phyloP scores from a whole-genome alignment of 2,329 filamentous ascomycete species.

The Septoria petroselini region DNA sequence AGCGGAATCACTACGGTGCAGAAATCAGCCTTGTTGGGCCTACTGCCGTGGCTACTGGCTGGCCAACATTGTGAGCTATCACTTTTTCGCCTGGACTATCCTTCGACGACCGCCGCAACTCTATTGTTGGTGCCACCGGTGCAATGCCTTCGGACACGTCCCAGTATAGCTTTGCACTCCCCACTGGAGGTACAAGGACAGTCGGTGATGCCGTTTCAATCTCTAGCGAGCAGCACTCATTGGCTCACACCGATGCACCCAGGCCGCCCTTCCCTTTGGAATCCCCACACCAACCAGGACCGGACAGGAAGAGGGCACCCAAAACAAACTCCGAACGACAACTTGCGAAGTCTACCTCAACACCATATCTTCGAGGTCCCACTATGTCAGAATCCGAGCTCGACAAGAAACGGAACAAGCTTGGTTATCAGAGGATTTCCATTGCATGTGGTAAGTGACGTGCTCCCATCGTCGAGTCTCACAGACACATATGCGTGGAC shows the following conservation, averaged over 20 bases:
- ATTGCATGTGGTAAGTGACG: constrained; percentile 84
- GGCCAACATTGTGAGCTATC: constrained; percentile 4
- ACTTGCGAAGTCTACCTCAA: constrained; percentile 43
- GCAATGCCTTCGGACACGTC: constrained; percentile 21
- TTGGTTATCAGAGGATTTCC: constrained; percentile 86
- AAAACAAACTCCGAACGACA: constrained; percentile 44
- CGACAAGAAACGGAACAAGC: constrained; percentile 77
- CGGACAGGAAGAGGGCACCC: constrained; percentile 34
- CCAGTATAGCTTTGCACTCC: constrained; percentile 17
- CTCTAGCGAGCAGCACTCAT: constrained; percentile 14
- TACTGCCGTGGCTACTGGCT: not conserved
- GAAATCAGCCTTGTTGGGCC: not conserved
- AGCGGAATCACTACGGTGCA: not conserved
- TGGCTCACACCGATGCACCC: constrained; percentile 21
- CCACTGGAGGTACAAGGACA: constrained; percentile 17
- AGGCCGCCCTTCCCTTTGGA: constrained; percentile 18
- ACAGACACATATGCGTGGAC: constrained; percentile 7
- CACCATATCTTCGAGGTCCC: constrained; percentile 48
- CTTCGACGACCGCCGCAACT: constrained; percentile 15
- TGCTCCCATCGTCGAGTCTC: constrained; percentile 15
- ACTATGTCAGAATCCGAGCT: constrained; percentile 50
- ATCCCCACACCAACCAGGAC: constrained; percentile 21
- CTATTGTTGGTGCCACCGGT: constrained; percentile 19
- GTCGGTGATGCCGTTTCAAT: constrained; percentile 17
- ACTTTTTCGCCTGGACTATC: constrained; percentile 8